Evolutionary conservation across 78 protist species (phyloP), one percentile per base, ranked within the genome.

Genomic region (Cyanophora paradoxa): DNA sequence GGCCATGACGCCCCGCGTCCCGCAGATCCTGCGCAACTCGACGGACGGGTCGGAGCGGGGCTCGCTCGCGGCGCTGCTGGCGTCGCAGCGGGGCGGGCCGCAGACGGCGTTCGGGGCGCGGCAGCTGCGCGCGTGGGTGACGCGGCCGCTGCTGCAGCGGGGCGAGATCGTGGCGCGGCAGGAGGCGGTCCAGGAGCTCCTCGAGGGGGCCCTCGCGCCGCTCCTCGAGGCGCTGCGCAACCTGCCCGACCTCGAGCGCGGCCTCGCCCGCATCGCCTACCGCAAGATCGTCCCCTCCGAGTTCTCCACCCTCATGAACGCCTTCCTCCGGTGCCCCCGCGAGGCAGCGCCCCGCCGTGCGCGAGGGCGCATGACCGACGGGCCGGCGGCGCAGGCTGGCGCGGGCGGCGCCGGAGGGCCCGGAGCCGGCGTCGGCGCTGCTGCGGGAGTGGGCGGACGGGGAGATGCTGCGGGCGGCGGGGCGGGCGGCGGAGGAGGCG

Each of bases 221-320:
- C 41, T 3, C 41, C 19, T 30, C 30, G 50, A 71, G n/a, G 42
- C 44, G 31, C 62, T 71, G 26, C 1, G 62, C 41, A 34, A 48
- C 17, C 62, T 74, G 44, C 79, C 79, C 16, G 79, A 74, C 56
- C 2, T 74, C 28, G 79, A 74, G 50, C 44, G 56, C 10, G 44
- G 28, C 69, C 65, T 74, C 44, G 52, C 70, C 37, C 42, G 57
- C 24, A n/a, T 74, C 37, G 24, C 26, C 56, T 74, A 74, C 50
- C 46, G 79, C 39, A 59, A 57, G 30, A 20, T 37, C 26, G 8
- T 7, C 30, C 76, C 76, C 41, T 6, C 13, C 20, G 76, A 71
- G 59, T 52, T n/a, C 62, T 71, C 30, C 41, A 56, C 65, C 59
- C 28, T 71, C 30, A 11, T 71, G 37, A 71, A 71, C 58, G 16